These are phyloP conservation scores for Moesziomyces globuligerus DNA, from an alignment of 1,284 basidiomycete species.

Conservation along the genomic window DNA sequence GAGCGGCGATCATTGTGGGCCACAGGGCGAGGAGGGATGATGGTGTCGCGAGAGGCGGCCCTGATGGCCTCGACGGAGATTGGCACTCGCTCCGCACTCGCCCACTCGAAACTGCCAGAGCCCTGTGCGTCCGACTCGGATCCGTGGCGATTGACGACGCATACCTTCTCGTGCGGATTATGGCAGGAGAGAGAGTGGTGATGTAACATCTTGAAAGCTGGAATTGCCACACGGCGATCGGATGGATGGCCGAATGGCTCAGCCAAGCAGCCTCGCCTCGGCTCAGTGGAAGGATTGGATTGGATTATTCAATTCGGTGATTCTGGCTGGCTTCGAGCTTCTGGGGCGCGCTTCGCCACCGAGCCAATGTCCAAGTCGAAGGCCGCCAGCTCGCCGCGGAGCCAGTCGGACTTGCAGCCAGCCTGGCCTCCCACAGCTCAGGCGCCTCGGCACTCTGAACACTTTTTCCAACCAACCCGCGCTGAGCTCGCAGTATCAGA, in stretches of 20 bases:
- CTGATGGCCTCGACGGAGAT: too few relatives aligned
- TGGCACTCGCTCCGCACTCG: too few relatives aligned
- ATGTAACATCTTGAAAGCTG: not conserved
- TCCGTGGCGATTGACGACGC: constrained; percentile 2
- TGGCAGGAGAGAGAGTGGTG: not conserved
- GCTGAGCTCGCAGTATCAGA: too few relatives aligned
- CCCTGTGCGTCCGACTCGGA: too few relatives aligned
- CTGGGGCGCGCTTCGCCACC: not conserved
- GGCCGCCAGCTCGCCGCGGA: too few relatives aligned
- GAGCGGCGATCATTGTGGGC: constrained; percentile 17
- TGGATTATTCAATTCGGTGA: not conserved
- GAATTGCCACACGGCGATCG: not conserved
- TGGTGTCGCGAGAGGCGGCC: too few relatives aligned
- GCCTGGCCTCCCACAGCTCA: too few relatives aligned
- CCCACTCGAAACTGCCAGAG: constrained; percentile 3
- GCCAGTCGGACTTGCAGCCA: too few relatives aligned
- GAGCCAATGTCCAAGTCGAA: constrained; percentile 1
- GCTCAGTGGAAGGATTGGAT: too few relatives aligned
- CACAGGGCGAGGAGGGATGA: not conserved
- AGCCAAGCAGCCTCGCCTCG: constrained; percentile 6
- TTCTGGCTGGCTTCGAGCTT: not conserved
- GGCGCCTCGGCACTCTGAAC: too few relatives aligned
- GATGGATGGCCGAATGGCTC: constrained; percentile 1
- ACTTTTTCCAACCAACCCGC: too few relatives aligned
- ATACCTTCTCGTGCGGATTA: not conserved